Conservation (phyloP, 73 alveolate species). For the Loxodes magnus region DNA sequence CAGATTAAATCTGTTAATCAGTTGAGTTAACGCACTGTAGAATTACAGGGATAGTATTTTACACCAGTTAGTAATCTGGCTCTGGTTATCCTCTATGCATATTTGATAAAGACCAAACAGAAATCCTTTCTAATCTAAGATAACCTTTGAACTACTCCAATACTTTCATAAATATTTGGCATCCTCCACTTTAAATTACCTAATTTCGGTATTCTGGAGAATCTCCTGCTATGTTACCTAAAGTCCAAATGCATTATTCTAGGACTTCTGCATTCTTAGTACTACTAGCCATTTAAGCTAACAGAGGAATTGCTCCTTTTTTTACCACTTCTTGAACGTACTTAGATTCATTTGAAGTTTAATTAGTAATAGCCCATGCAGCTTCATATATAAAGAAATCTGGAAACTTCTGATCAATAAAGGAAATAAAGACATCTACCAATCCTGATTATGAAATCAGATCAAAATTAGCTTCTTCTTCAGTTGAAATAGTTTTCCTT, state of each 20-base stretch:
- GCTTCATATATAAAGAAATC: too few species aligned
- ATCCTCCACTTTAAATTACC: conserved; percentile 58
- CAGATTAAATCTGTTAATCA: conserved; percentile 82
- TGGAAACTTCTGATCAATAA: too few species aligned
- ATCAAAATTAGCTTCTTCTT: too few species aligned
- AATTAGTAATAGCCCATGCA: too few species aligned
- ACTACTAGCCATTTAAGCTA: too few species aligned
- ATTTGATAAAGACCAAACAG: conserved; percentile 94
- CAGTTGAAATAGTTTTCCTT: too few species aligned
- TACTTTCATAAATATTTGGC: conserved; percentile 54
- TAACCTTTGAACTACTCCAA: conserved; percentile 46
- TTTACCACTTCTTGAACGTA: too few species aligned
- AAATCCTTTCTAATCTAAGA: too few species aligned
- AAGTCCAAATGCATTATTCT: conserved; percentile 86
- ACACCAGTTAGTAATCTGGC: conserved; percentile 43
- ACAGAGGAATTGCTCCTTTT: too few species aligned
- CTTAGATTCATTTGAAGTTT: too few species aligned
- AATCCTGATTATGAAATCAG: too few species aligned
- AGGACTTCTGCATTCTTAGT: conserved; percentile 68
- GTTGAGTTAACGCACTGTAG: conserved; percentile 51
- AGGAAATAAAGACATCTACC: too few species aligned
- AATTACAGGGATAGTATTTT: conserved; percentile 51
- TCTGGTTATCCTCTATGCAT: conserved; percentile 88
- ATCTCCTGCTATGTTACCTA: conserved; percentile 95
- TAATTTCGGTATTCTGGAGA: conserved; percentile 59